Percentiles rank a stretch among this genome's conserved stretches.
Conservation (phyloP, 805 yeast genomes). For the Schwanniomyces vanrijiae region DNA sequence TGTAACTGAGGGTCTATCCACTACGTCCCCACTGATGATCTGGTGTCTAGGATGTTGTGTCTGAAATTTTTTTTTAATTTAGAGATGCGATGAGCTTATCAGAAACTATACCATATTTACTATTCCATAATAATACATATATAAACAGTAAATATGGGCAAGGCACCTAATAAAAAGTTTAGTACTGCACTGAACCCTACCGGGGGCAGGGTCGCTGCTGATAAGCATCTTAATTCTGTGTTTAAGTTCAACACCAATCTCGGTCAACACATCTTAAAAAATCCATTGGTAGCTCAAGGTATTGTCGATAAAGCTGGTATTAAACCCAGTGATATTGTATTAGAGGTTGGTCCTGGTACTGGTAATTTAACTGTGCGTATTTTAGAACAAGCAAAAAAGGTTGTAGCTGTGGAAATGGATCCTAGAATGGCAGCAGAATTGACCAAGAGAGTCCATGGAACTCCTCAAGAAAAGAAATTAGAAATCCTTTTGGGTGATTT, state of each 20-base stretch:
- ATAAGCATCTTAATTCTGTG: constrained; percentile 72
- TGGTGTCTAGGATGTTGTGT: background rate
- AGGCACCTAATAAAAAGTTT: constrained; percentile 65
- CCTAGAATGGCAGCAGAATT: constrained; percentile 99
- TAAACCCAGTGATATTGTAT: constrained; percentile 86
- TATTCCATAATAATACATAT: background rate
- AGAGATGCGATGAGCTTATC: background rate
- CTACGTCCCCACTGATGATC: too few relatives aligned
- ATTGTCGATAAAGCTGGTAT: constrained; percentile 95
- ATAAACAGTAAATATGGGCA: constrained; percentile 47
- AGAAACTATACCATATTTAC: background rate
- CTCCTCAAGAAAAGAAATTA: constrained; percentile 87
- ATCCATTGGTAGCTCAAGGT: constrained; percentile 96
- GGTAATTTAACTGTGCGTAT: constrained; percentile 95
- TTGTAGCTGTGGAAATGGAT: constrained; percentile 97
- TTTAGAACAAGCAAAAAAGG: constrained; percentile 87
- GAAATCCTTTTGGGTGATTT: constrained; percentile 94
- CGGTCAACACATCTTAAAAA: constrained; percentile 95
- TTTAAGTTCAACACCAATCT: constrained; percentile 96
- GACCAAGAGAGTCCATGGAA: constrained; percentile 95
- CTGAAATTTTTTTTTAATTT: background rate
- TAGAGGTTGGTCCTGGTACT: constrained; percentile 99
- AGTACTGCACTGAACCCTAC: constrained; percentile 44
- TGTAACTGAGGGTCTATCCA: too few relatives aligned
- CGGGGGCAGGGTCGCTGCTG: constrained; percentile 64